Percentiles rank a stretch among this genome's conserved stretches.
These are phyloP conservation scores for Boletus chippewaensis DNA, from an alignment of 1,284 basidiomycete genomes.

Conservation along the genomic window DNA sequence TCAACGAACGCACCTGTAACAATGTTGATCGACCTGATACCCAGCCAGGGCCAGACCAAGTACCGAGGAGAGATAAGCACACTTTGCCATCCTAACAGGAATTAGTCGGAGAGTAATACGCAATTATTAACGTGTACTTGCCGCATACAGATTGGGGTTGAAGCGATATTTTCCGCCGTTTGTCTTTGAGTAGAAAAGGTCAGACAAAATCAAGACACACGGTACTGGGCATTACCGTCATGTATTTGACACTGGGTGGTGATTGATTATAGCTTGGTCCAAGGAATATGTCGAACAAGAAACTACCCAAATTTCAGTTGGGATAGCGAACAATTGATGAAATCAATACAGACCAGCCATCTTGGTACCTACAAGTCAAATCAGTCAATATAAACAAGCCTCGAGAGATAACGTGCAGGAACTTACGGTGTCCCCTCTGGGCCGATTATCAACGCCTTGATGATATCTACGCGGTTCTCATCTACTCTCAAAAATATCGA, in stretches of 20 bases:
- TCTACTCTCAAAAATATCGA: constrained; percentile 85
- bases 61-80: constrained; percentile 84
- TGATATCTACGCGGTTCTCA: constrained; percentile 81
- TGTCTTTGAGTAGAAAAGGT: constrained; percentile 46
- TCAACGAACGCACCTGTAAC: constrained; percentile 49
- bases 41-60: constrained; percentile 90
- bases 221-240: constrained; percentile 54
- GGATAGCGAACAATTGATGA: constrained; percentile 1
- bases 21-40: constrained; percentile 78
- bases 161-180: constrained; percentile 84
- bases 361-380: constrained; percentile 54
- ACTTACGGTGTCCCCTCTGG: constrained; percentile 88
- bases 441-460: constrained; percentile 85
- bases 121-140: constrained; percentile 32
- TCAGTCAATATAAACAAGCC: not conserved
- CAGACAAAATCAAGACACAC: constrained; percentile 1
- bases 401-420: constrained; percentile 9
- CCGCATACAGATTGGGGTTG: constrained; percentile 88
- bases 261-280: constrained; percentile 75
- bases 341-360: constrained; percentile 59
- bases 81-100: constrained; percentile 76
- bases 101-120: not conserved
- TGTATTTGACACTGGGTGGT: constrained; percentile 80
- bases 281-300: constrained; percentile 86
- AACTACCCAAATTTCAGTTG: constrained; percentile 37